Base-by-base conservation (phyloP, 2,329 filamentous ascomycete genomes). In the Alternaria sp. region DNA sequence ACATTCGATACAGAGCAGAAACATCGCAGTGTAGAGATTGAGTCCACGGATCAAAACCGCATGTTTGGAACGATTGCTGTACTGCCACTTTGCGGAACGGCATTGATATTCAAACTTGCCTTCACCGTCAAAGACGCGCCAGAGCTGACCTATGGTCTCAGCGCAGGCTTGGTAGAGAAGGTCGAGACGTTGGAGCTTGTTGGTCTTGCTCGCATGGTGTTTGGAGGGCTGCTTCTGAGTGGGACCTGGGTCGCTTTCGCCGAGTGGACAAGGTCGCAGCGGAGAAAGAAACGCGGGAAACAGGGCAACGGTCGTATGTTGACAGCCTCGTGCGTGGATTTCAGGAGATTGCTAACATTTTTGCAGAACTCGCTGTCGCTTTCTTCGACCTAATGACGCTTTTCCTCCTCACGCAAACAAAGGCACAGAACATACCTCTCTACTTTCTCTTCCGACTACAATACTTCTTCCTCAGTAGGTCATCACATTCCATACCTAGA, bases 41-140 rank as follows among this genome's bases (percentile, higher is more conserved):
- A 74, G 40, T 61, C 65, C 0, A 67, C 61, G 3, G 74, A 76
- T 22, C 61, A 65, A 32, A 68, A 74, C 48, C 75, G 71, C 34
- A 66, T 78, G 60, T 74, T 76, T 61, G 73, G 66, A 6, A 68
- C 65, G 4, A 59, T 77, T 30, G 68, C 71, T 18, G 71, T 76
- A 8, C 25, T 85, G 11, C 70, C 79, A 8, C 66, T 89, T 3
- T 80, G 84, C 3, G 75, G 82, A 10, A 82, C 85, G 16, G 91
- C 92, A 0, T 85, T 95, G 22, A 84, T 89, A 4, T 99, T 98
- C 84, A 99, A 99, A 80, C 81, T 97, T 25, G 90, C 90, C 2
- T 98, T 97, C 74, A 95, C 93, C 0, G 86, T 88, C 48, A 89
- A 93, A 55, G 95, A 98, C 77, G 92, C 94, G 0, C 94, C 94